Evolutionary conservation across 306 rosid species (phyloP), one percentile per base, ranked within the genome.

Genomic region (Rosa multiflora): DNA sequence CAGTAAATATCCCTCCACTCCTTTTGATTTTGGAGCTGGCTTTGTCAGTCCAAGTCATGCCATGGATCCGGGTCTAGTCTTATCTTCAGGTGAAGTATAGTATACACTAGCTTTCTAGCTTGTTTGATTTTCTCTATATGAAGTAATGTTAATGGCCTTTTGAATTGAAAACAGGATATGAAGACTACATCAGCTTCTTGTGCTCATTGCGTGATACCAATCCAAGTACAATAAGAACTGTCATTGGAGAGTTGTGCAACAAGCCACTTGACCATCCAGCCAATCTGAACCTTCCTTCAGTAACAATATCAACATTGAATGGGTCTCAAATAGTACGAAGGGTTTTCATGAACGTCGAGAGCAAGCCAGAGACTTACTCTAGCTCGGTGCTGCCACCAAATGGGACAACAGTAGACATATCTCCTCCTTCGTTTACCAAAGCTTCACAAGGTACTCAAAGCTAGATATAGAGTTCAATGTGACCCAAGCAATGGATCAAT

Each of bases 21-120:
- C 93, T 81, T 88, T 95, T 35, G 99, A 88, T 37, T 78, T 79
- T 6, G 98, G 99, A 2, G 90, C 94, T 35, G 99, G 99, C 71
- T 80, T 88, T n/a, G 83, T 95, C 56, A 82, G 73, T 43, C 93
- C 99, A 8, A 79, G 70, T 44, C 62, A 73, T 67, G 99, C 96
- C 70, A 59, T 73, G 53, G 88, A 92, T 85, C 98, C 97, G 0
- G 97, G 99, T 64, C 86, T 92, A 67, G 93, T 92, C 49, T 85
- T 95, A 20, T 42, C 90, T 47, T 53, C 93, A 81, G 94, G 97
- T 91, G 35, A 72, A 26, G 29, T 26, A 59, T 23, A 26, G 29
- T 26, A 59, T 23, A 35, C 43, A 13, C 69, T 32, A 29, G 20
- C 42, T 66, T 35, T 66, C 10, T 20, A 26, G 5, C 67, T 42